phyloP scores from a whole-genome alignment of 2,329 filamentous ascomycete species.

The Geosmithia morbida region DNA sequence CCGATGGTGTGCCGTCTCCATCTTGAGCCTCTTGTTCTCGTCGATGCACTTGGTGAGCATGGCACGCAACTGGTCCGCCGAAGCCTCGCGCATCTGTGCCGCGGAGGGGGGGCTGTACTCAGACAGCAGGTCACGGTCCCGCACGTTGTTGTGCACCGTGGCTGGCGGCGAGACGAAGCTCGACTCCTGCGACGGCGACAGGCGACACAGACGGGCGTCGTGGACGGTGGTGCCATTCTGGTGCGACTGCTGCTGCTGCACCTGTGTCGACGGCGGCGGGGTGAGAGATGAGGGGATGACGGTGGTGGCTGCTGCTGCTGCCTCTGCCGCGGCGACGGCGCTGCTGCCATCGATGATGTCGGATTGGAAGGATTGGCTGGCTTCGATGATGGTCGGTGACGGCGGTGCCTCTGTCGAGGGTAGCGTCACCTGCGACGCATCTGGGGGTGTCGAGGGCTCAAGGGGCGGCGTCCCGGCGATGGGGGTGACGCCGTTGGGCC shows the following conservation, averaged over 20 bases:
- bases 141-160: conserved; percentile 23
- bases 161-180: conserved; percentile 39
- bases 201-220: conserved; percentile 3
- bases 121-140: conserved; percentile 10
- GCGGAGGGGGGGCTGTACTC: conserved; percentile 33
- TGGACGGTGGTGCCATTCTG: conserved; percentile 7
- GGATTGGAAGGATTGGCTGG: conserved; percentile 31
- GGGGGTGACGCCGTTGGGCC: conserved; percentile 14
- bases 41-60: conserved; percentile 40
- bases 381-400: conserved; percentile 30
- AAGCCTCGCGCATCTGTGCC: conserved; percentile 35
- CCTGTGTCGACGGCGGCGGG: conserved; percentile 40
- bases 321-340: conserved; percentile 1
- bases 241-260: conserved; percentile 14
- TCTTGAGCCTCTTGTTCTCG: conserved; percentile 51
- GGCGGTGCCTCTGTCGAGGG: conserved; percentile 40
- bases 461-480: conserved; percentile 19
- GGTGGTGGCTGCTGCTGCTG: conserved; percentile 9
- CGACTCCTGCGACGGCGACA: conserved; percentile 29
- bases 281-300: conserved; percentile 44
- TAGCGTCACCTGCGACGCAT: conserved; percentile 37
- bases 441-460: conserved; percentile 15
- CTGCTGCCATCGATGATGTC: conserved; percentile 32
- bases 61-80: conserved; percentile 38
- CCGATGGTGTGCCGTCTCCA: conserved; percentile 80